phyloP scores from a whole-genome alignment of 2,329 filamentous ascomycete species.

The Fusarium duplospermum region DNA sequence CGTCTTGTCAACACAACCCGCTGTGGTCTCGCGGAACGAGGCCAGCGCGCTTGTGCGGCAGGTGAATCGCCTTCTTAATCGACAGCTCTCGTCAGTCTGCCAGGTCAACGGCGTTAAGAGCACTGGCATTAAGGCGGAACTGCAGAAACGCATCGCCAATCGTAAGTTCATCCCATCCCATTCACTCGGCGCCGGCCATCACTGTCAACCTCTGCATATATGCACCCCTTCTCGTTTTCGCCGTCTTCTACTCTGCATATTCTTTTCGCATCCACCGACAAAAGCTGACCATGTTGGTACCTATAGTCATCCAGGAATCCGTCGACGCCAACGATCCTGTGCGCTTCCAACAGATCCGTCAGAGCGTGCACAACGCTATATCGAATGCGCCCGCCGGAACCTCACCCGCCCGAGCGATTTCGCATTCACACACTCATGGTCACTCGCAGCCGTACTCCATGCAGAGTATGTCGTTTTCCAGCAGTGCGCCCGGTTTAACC shows the following conservation, averaged over 20 bases:
- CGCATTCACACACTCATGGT: conserved; percentile 23
- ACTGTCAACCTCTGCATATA: not conserved
- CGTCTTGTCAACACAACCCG: conserved; percentile 31
- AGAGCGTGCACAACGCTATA: conserved; percentile 54
- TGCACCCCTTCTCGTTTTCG: not conserved
- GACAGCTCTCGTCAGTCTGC: conserved; percentile 81
- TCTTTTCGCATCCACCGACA: not conserved
- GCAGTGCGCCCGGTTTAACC: conserved; percentile 23
- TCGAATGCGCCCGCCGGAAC: conserved; percentile 41
- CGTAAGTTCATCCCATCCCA: conserved; percentile 69
- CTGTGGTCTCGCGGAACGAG: conserved; percentile 53
- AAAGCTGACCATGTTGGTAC: conserved; percentile 22
- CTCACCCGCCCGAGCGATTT: conserved; percentile 31
- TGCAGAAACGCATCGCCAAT: conserved; percentile 81
- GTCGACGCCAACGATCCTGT: conserved; percentile 51
- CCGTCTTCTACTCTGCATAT: not conserved
- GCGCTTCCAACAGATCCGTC: conserved; percentile 57
- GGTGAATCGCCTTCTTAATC: conserved; percentile 63
- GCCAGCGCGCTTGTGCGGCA: conserved; percentile 58
- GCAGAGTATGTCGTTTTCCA: conserved; percentile 37
- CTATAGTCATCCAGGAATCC: conserved; percentile 56
- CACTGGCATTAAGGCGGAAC: conserved; percentile 84
- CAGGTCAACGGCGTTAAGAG: conserved; percentile 78
- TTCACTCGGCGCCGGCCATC: conserved; percentile 1
- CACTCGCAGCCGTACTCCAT: conserved; percentile 22